phyloP scores from a whole-genome alignment of 2,329 filamentous ascomycete species.

The Bipolaris zeicola region DNA sequence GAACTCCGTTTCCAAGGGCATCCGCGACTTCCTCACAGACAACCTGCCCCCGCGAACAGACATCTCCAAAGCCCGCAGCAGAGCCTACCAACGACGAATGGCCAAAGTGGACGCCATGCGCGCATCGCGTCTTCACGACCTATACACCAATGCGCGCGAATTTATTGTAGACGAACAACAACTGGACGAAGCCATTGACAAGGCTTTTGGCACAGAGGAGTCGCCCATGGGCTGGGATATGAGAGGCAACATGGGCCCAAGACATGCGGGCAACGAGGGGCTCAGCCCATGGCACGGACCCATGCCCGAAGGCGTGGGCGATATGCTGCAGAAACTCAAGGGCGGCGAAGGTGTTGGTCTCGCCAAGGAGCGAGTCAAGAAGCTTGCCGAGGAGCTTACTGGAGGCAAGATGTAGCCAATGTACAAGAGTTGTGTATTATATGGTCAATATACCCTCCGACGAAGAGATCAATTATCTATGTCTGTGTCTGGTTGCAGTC shows the following conservation, averaged over 20 bases:
- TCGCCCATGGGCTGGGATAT: constrained; percentile 49
- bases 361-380: constrained; percentile 64
- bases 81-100: constrained; percentile 50
- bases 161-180: constrained; percentile 87
- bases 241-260: constrained; percentile 27
- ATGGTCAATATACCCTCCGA: background rate
- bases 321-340: constrained; percentile 45
- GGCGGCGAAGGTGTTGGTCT: constrained; percentile 48
- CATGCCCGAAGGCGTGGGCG: constrained; percentile 40
- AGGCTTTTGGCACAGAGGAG: constrained; percentile 71
- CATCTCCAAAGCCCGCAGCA: constrained; percentile 38
- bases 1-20: constrained; percentile 37
- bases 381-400: constrained; percentile 69
- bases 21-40: constrained; percentile 45
- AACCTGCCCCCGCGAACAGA: constrained; percentile 30
- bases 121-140: constrained; percentile 75
- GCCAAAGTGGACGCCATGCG: constrained; percentile 64
- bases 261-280: constrained; percentile 29
- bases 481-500: no score
- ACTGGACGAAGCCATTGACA: constrained; percentile 73
- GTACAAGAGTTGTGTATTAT: background rate
- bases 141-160: constrained; percentile 85
- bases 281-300: constrained; percentile 41
- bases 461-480: no score
- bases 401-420: constrained; percentile 63